Base-by-base conservation (phyloP, 2,329 filamentous ascomycete species). In the Colletotrichum theobromicola region DNA sequence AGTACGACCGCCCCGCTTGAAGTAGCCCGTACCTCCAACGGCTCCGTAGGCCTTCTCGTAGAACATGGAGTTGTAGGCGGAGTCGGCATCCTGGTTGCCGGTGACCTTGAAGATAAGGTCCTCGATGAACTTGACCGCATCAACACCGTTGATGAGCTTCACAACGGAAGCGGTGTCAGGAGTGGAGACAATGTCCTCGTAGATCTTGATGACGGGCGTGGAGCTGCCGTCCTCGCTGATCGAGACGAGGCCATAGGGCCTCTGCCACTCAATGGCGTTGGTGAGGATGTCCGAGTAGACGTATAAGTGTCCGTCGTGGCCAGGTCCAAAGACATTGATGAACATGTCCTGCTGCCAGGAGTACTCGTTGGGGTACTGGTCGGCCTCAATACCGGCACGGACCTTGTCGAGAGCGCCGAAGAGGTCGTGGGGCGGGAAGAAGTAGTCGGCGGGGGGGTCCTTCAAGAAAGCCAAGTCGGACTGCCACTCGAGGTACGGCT, bases 381-480 rank as follows among this genome's bases (percentile, higher is more conserved):
- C 80, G 1, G 79, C 80, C 42, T 72, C 71, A 16, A 86, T 76
- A n/a, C 81, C 79, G 18, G 74, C 75, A 65, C 79, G 80, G 35
- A 86, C 75, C 37, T 80, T 70, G 42, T 78, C 81, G 9, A 86
- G 79, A 7, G 79, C 82, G 7, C 74, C 82, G 73, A 81, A 84
- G 61, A 86, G 79, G 76, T 86, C 84, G 57, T 84, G 82, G 34
- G 81, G 61, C 0, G 88, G 85, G 70, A 89, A 85, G 65, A 83
- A 82, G 79, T 91, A 92, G 13, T 83, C 83, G 15, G 83, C 71
- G 0, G 90, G 90, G 2, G 90, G 90, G 63, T 88, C 81, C 74
- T 87, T 88, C 35, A 89, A 81, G 77, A 85, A 87, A 18, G 85
- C 85, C 12, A 86, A 78, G 5, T 85, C 85, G 37, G 85, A 87